phyloP scores from a whole-genome alignment of 306 rosid genomes.

The Adenanthera pavonina region DNA sequence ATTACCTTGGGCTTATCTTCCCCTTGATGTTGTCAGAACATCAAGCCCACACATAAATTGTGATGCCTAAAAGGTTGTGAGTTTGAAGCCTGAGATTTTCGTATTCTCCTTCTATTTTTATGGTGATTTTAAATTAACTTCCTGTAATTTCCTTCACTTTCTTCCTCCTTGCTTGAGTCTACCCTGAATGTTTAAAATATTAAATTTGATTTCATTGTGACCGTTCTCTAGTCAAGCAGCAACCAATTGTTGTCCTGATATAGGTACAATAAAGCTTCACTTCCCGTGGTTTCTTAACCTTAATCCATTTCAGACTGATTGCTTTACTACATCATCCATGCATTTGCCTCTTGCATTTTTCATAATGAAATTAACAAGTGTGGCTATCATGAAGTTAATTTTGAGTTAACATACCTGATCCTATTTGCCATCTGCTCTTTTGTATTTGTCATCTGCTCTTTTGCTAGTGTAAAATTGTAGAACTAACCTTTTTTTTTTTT shows the following conservation, averaged over 20 bases:
- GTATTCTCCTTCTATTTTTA: background rate
- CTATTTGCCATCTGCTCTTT: conserved; percentile 21
- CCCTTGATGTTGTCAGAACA: conserved; percentile 4
- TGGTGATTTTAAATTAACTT: conserved; percentile 12
- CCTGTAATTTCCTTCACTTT: conserved; percentile 19
- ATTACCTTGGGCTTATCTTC: conserved; percentile 16
- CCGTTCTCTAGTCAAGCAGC: background rate
- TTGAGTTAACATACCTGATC: background rate
- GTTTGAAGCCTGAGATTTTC: background rate
- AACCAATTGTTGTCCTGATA: background rate
- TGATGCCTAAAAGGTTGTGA: background rate
- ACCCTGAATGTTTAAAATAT: background rate
- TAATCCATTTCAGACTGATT: background rate
- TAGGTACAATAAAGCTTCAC: background rate
- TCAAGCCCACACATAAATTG: conserved; percentile 1
- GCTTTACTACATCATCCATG: background rate
- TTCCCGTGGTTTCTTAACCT: background rate
- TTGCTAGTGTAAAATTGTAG: conserved; percentile 27
- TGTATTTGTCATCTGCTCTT: conserved; percentile 22
- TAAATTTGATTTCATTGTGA: background rate
- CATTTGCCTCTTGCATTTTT: background rate
- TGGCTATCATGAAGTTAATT: conserved; percentile 22
- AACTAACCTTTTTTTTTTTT: conserved; percentile 7
- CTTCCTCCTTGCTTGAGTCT: conserved; percentile 14
- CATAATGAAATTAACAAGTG: conserved; percentile 17